Conservation (phyloP, 768 basidiomycete species). For the Rossbeevera mucosa region DNA sequence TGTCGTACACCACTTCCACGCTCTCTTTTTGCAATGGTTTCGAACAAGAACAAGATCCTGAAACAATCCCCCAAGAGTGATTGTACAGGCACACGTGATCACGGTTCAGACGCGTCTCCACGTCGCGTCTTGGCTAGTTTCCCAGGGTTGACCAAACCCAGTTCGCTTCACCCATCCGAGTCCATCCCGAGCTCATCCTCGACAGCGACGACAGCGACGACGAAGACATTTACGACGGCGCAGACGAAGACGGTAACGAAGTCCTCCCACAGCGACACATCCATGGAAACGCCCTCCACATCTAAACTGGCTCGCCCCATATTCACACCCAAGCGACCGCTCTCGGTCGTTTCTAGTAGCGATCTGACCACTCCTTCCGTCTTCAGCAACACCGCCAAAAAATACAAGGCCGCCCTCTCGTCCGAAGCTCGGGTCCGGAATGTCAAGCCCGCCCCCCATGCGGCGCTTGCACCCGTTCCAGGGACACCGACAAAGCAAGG, state of each 20-base stretch:
- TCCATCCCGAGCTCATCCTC: neutral
- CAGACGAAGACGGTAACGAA: neutral
- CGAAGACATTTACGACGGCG: neutral
- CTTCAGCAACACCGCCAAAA: slow-evolving; percentile 47
- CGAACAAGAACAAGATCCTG: neutral
- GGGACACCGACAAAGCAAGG: slow-evolving; percentile 48
- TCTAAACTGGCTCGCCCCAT: slow-evolving; percentile 37
- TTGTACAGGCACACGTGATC: slow-evolving; percentile 21
- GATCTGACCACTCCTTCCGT: slow-evolving; percentile 35
- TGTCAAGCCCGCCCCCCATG: slow-evolving; percentile 26
- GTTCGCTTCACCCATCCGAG: neutral
- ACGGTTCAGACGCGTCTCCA: slow-evolving; percentile 27
- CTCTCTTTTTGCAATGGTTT: slow-evolving; percentile 4
- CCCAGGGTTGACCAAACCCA: slow-evolving; percentile 29
- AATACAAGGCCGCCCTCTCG: slow-evolving; percentile 64
- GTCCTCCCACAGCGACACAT: slow-evolving; percentile 2
- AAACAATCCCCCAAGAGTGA: neutral
- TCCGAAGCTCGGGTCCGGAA: slow-evolving; percentile 34
- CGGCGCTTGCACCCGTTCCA: slow-evolving; percentile 43
- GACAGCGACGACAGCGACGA: slow-evolving; percentile 1
- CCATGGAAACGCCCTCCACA: slow-evolving; percentile 24
- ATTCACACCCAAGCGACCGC: slow-evolving; percentile 55
- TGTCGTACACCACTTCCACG: neutral
- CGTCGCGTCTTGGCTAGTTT: slow-evolving; percentile 23
- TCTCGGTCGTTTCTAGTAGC: slow-evolving; percentile 33